Evolutionary conservation across 2,329 filamentous ascomycete species (phyloP), one percentile per base, ranked within the genome.

Genomic region (Helotiales sp.): DNA sequence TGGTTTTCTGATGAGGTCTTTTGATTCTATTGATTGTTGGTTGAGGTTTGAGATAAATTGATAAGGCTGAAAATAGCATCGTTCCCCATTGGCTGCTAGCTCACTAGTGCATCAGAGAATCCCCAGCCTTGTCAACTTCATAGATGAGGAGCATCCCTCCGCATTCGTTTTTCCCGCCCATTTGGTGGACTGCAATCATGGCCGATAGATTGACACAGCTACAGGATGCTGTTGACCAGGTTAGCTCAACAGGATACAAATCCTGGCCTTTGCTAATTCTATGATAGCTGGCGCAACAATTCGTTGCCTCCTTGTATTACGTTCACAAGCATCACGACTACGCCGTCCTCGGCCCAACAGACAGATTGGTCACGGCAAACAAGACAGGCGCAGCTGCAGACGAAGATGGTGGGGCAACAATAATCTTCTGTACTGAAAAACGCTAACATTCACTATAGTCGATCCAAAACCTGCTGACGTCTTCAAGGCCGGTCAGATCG

Each of bases 221-320:
- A 57, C 91, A 96, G 74, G 90, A 95, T 76, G 87, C 89, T 73
- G 84, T 93, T 60, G 90, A 95, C 69, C 86, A 92, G 81, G 90
- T 90, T 76, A 47, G 12, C 19, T 17, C 12, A 17, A 34, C 31
- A 38, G n/a, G 3, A 22, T 27, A n/a, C 12, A 13, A 44, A 15
- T 9, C 29, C 48, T 27, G 24, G 38, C 17, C 29, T 29, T 50
- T 58, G 33, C 54, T 63, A 15, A 66, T 25, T 19, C 13, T 34
- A 5, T 33, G 22, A 36, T 60, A 89, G 86, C 81, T 89, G 31
- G 83, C 84, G 17, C 84, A 85, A 63, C 86, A 89, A 72, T 88
- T 89, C 69, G 83, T 89, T 60, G 84, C 86, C 46, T 83, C 80
- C 57, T 77, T 88, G 61, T 83, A 87, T 72, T 87, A 85, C 70